phyloP scores from a whole-genome alignment of 495 filamentous ascomycete species.

The Chaetomium fimeti region DNA sequence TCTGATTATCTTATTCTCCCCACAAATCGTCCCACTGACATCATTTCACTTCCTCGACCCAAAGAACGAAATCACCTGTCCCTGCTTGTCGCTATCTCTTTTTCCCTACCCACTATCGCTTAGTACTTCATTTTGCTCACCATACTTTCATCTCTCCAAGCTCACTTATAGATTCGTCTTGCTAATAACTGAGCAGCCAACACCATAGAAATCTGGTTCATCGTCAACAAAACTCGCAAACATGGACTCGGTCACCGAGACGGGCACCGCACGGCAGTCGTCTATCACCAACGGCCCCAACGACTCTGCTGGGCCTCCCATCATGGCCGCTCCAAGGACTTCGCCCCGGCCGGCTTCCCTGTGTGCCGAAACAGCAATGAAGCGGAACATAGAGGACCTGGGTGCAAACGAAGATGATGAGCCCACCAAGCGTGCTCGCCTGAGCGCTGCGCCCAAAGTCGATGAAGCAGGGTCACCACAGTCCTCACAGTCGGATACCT shows the following conservation, averaged over 20 bases:
- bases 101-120: background rate
- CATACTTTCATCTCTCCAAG: background rate
- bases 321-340: background rate
- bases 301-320: background rate
- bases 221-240: too few species aligned
- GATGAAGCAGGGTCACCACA: background rate
- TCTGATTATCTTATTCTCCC: too few species aligned
- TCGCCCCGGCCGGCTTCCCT: slow-evolving; percentile 6
- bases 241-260: too few species aligned
- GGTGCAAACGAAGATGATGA: background rate
- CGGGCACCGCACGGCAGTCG: background rate
- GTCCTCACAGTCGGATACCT: background rate
- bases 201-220: too few species aligned
- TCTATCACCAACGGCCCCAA: too few species aligned
- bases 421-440: slow-evolving; percentile 15
- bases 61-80: background rate
- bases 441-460: background rate
- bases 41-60: background rate
- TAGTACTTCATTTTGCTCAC: background rate
- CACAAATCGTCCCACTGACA: background rate
- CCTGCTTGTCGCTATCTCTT: background rate
- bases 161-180: too few species aligned
- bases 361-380: slow-evolving; percentile 3
- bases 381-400: background rate
- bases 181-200: background rate